phyloP scores from a whole-genome alignment of 352 stramenopile species.

The Pythium oligandrum region DNA sequence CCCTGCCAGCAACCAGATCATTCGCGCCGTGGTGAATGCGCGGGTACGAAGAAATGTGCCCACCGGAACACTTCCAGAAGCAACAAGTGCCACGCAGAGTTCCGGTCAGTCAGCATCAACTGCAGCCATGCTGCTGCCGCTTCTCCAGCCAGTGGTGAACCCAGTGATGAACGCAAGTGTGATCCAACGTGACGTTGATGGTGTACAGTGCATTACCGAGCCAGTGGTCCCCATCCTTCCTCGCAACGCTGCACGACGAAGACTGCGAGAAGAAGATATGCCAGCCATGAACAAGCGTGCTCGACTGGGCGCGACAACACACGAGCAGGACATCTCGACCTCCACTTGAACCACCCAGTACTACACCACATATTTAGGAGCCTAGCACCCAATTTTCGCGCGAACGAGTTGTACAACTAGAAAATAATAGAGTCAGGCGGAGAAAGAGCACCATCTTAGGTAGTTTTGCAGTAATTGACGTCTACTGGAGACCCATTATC shows the following conservation, averaged over 20 bases:
- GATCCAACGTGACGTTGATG: conserved; percentile 45
- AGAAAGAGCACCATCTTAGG: too few relatives aligned
- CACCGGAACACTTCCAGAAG: not conserved
- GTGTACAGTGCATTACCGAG: conserved; percentile 58
- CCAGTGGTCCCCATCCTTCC: conserved; percentile 66
- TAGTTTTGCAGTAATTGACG: too few relatives aligned
- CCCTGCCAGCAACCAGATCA: conserved; percentile 81
- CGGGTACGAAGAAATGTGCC: conserved; percentile 62
- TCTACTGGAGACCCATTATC: too few relatives aligned
- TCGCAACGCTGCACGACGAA: conserved; percentile 56
- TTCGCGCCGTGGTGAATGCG: conserved; percentile 82
- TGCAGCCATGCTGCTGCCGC: conserved; percentile 29
- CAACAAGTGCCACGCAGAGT: not conserved
- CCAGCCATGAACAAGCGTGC: conserved; percentile 49
- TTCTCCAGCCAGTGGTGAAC: conserved; percentile 39
- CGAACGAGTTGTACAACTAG: too few relatives aligned
- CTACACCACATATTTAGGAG: conserved; percentile 15
- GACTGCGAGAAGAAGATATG: conserved; percentile 41
- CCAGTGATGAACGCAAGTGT: conserved; percentile 80
- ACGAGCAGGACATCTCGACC: conserved; percentile 56
- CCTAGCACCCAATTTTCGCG: not conserved
- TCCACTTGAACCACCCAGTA: conserved; percentile 5
- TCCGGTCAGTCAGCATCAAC: conserved; percentile 5
- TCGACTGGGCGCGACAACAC: conserved; percentile 38
- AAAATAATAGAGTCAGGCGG: too few relatives aligned